Evolutionary conservation across 345 rosid species (phyloP).

Genomic region (Brassica rapa): DNA sequence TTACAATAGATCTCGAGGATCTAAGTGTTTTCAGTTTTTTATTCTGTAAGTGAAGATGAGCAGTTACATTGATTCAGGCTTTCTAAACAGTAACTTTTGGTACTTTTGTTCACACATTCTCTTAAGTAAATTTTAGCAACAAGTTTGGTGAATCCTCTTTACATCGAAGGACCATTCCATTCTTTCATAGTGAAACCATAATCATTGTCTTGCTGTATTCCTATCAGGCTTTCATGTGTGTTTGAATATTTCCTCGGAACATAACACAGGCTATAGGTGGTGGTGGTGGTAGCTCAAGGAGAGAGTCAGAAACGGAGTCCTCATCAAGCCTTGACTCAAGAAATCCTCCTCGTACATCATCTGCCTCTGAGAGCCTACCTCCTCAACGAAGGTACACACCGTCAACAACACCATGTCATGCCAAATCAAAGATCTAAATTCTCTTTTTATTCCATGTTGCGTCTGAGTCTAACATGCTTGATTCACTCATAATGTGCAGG

Average conservation of each 20-base stretch:
- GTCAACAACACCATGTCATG: not conserved
- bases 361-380: slow-evolving; percentile 87
- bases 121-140: not conserved
- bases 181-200: not conserved
- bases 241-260: slow-evolving; percentile 46
- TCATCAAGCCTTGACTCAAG: slow-evolving; percentile 63
- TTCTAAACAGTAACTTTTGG: slow-evolving; percentile 11
- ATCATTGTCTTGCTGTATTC: not conserved
- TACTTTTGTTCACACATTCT: not conserved
- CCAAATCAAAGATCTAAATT: slow-evolving; percentile 12
- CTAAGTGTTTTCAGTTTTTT: not conserved
- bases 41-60: slow-evolving; percentile 5
- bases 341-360: slow-evolving; percentile 61
- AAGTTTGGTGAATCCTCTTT: not conserved
- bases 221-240: not conserved
- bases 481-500: slow-evolving; percentile 44
- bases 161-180: slow-evolving; percentile 8
- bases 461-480: slow-evolving; percentile 19
- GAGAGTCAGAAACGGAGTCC: slow-evolving; percentile 59
- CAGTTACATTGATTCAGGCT: not conserved
- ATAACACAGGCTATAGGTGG: slow-evolving; percentile 50
- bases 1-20: not conserved
- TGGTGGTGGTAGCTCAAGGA: slow-evolving; percentile 50
- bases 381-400: slow-evolving; percentile 71
- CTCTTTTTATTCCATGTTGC: slow-evolving; percentile 2